Conservation (phyloP, 2,329 filamentous ascomycete genomes). For the Thielaviopsis musarum region DNA sequence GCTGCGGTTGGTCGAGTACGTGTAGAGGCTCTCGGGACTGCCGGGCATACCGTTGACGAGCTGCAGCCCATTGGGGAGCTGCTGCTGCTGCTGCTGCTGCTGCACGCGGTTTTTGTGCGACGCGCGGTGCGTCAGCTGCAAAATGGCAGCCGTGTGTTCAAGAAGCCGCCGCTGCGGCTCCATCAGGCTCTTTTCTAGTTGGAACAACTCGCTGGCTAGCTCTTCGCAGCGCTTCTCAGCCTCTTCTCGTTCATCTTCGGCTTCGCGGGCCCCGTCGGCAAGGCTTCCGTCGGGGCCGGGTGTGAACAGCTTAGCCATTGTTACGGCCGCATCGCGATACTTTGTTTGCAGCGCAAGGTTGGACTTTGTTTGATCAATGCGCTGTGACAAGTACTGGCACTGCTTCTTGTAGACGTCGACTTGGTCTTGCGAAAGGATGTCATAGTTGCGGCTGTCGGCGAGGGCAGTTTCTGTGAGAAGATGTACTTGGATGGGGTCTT, state of each 20-base stretch:
- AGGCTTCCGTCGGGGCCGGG: slow-evolving; percentile 34
- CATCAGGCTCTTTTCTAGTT: slow-evolving; percentile 60
- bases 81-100: slow-evolving; percentile 16
- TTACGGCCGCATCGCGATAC: slow-evolving; percentile 81
- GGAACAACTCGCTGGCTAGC: slow-evolving; percentile 62
- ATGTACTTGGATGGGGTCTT: slow-evolving; percentile 70
- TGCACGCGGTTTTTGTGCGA: slow-evolving; percentile 34
- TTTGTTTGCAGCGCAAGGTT: slow-evolving; percentile 84
- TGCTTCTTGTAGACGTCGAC: slow-evolving; percentile 86
- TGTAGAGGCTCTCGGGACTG: slow-evolving; percentile 62
- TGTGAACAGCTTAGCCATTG: slow-evolving; percentile 65
- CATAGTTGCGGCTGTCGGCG: slow-evolving; percentile 68
- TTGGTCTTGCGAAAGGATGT: slow-evolving; percentile 79
- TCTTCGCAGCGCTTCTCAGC: slow-evolving; percentile 76
- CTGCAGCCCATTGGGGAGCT: slow-evolving; percentile 19
- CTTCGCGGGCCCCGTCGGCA: slow-evolving; percentile 37
- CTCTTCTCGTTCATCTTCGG: slow-evolving; percentile 56
- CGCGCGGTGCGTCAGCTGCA: slow-evolving; percentile 75
- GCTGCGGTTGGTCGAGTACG: slow-evolving; percentile 44
- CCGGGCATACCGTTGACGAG: slow-evolving; percentile 45
- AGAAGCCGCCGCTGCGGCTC: slow-evolving; percentile 60
- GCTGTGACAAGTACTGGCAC: slow-evolving; percentile 49
- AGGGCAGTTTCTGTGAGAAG: slow-evolving; percentile 87
- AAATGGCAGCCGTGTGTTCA: slow-evolving; percentile 79
- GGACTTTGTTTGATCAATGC: slow-evolving; percentile 66